Evolutionary conservation across 2,329 filamentous ascomycete species (phyloP), one percentile per base, ranked within the genome.

Genomic region (Trichophyton verrucosum): DNA sequence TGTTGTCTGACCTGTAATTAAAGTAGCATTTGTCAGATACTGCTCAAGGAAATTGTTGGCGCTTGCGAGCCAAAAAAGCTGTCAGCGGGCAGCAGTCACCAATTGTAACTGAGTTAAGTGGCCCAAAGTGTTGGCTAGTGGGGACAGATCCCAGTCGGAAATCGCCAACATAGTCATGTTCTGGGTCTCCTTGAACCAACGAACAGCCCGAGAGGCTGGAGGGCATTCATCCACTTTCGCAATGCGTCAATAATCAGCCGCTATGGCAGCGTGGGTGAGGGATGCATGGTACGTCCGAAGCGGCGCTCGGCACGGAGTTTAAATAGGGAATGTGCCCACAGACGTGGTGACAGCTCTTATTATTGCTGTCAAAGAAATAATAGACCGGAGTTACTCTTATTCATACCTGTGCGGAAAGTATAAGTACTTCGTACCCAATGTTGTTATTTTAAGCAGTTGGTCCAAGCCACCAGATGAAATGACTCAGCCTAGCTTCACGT

Each of bases 361-460:
- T 13, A 13, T 38, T 11, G 9, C 11, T 13, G 33, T 38, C 33
- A 38, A 44, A 44, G 40, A 44, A 44, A 17, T 44, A 7, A 44
- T 5, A 9, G 11, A 38, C 33, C 33, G 8, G 33, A 38, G 2
- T 13, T 38, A 44, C 6, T 44, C 40, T 17, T 44, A 44, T n/a
- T n/a, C 40, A 17, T 44, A 20, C 40, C n/a, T 44, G 33, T 9
- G 33, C 3, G 8, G 9, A 13, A 38, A 38, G 9, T 13, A 38
- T 30, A 7, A 30, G 27, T 30, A 20, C 2, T 20, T 2, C 20
- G 20, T 20, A 7, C 27, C 27, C 27, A 13, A 38, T 38, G 33
- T 38, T 38, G 33, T 55, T 55, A 55, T 55, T 55, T 55, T 55
- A 55, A 55, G 51, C 51, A 55, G 51, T 17, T 55, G 51, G 51